A percentile compares a stretch with the other conserved stretches of the same genome.
These are phyloP conservation scores for Ogataea pini DNA, from an alignment of 805 yeast genomes.

Conservation along the genomic window DNA sequence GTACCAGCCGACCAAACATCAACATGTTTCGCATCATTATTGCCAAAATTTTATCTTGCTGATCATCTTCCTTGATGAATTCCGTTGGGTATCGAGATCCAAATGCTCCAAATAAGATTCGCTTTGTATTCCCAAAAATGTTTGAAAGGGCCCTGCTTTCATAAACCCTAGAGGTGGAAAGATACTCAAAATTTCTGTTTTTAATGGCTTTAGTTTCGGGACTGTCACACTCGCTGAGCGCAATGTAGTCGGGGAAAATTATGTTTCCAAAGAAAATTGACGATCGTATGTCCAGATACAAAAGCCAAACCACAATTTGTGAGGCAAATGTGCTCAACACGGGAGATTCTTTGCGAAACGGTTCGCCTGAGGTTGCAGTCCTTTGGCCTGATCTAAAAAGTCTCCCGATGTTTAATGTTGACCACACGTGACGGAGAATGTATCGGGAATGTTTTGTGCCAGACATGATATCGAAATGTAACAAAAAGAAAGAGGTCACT, in stretches of 20 bases:
- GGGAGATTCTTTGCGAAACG: neutral
- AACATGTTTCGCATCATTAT: slow-evolving; percentile 12
- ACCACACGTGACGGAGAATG: neutral
- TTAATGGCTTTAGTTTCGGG: neutral
- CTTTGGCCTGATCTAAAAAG: neutral
- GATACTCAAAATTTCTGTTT: neutral
- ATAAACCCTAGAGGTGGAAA: neutral
- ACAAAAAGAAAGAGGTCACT: neutral
- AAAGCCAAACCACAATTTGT: neutral
- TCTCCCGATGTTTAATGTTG: neutral
- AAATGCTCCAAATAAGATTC: neutral
- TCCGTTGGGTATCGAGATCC: neutral
- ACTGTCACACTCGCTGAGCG: neutral
- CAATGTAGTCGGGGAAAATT: neutral
- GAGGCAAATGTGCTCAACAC: neutral
- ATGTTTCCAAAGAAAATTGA: neutral
- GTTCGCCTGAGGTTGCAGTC: neutral
- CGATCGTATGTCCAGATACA: neutral
- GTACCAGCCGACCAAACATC: slow-evolving; percentile 11
- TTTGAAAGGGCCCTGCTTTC: neutral
- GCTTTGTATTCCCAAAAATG: neutral
- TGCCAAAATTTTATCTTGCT: slow-evolving; percentile 5
- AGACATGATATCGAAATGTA: neutral
- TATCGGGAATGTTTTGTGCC: neutral
- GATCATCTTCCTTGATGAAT: neutral